Base-by-base conservation (phyloP, 768 basidiomycete species). In the Termitomyces eurrhizus region DNA sequence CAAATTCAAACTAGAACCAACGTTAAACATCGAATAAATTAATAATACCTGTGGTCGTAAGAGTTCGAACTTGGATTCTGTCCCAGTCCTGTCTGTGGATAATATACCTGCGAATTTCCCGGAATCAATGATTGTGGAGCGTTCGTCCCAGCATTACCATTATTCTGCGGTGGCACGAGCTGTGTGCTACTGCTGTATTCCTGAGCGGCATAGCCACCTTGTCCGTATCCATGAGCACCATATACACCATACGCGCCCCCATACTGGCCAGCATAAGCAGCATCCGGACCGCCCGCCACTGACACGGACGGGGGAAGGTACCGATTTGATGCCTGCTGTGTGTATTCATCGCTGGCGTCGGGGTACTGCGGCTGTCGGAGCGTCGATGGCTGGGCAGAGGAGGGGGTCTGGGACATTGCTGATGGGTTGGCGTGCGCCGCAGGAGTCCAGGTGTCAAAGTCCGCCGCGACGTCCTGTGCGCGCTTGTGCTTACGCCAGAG, bases 361-460 rank as follows among this genome's bases (percentile, higher is more conserved):
- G 41, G 42, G 39, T 61, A 56, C 16, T 62, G 52, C 44, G 51
- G 59, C 39, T 57, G 59, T 41, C 52, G 52, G 32, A 49, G 56
- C 21, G 50, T 52, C 37, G 59, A 45, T 26, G 58, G 54, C 4
- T 35, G 18, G 9, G n/a, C 9, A 44, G 42, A 4, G n/a, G 42
- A 44, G 1, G 42, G 6, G 32, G 16, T 33, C 44, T 64, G 57
- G 4, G 54, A n/a, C 60, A 59, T 61, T 16, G 39, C 32, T 4
- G 63, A 37, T 2, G 54, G 37, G 8, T 37, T 52, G n/a, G 29
- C 39, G 49, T 62, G 64, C 18, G 64, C 12, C 35, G 61, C 58
- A 16, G 64, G 64, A 14, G 53, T 16, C 64, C 64, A 64, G 0
- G 64, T 64, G 46, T 64, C 61, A 2, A 62, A 37, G 32, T 56